Evolutionary conservation across 345 rosid genomes (phyloP).

Genomic region (Crucihimalaya himalaica): DNA sequence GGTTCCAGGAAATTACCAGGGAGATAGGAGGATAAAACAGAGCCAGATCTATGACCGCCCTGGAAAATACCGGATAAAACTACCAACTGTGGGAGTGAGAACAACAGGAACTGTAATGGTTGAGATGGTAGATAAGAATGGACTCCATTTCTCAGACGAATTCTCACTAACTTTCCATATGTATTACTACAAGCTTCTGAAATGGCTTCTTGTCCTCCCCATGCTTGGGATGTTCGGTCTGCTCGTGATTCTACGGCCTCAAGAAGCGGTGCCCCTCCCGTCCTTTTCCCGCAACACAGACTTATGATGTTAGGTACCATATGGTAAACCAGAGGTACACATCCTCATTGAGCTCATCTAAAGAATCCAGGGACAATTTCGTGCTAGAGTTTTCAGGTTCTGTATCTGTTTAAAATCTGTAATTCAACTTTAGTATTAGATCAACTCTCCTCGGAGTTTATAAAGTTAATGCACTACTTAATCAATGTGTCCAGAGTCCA

Average conservation of each 20-base stretch:
- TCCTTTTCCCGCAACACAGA: conserved; percentile 91
- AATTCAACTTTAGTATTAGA: conserved; percentile 27
- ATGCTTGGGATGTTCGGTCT: conserved; percentile 96
- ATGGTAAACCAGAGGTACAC: conserved; percentile 6
- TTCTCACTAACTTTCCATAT: conserved; percentile 97
- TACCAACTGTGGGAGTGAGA: conserved; percentile 90
- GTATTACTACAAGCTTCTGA: conserved; percentile 92
- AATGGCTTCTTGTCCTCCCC: conserved; percentile 96
- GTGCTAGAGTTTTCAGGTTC: conserved; percentile 5
- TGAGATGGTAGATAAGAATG: conserved; percentile 95
- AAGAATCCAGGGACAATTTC: conserved; percentile 18
- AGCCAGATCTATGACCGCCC: conserved; percentile 63
- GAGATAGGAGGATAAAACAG: conserved; percentile 79
- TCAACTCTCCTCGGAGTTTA: conserved; percentile 16
- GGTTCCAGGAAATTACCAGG: conserved; percentile 96
- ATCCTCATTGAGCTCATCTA: conserved; percentile 18
- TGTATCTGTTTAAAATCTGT: conserved; percentile 23
- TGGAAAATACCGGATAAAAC: conserved; percentile 77
- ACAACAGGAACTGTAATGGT: conserved; percentile 91
- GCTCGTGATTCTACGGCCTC: conserved; percentile 88
- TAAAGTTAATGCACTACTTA: conserved; percentile 18
- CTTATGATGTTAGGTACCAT: conserved; percentile 43
- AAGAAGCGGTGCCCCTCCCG: conserved; percentile 86
- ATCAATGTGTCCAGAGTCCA: too few relatives aligned
- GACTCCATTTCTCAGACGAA: conserved; percentile 89